A percentile compares a stretch with the other conserved stretches of the same genome.
phyloP scores from a whole-genome alignment of 1,284 basidiomycete genomes.

The Ceratobasidium sp. region DNA sequence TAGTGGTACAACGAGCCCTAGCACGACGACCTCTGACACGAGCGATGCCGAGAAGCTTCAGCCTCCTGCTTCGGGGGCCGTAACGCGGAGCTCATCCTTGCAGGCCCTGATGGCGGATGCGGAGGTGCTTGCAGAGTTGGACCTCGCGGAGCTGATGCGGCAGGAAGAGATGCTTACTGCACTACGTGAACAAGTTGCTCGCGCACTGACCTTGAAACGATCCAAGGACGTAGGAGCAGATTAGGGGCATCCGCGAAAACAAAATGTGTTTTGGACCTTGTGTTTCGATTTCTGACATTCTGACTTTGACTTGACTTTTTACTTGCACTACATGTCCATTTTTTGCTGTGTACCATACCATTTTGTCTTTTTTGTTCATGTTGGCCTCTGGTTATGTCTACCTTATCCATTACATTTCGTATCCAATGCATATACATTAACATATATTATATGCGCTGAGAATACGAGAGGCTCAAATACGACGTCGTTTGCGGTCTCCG shows the following conservation, averaged over 20 bases:
- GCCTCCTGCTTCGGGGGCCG: neutral
- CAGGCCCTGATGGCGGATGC: slow-evolving; percentile 31
- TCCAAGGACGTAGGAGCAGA: neutral
- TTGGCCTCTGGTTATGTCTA: neutral
- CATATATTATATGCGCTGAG: slow-evolving; percentile 7
- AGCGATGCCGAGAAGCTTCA: neutral
- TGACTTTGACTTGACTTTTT: neutral
- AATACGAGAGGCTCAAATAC: neutral
- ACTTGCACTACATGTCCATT: neutral
- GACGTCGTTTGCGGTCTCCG: slow-evolving; percentile 22
- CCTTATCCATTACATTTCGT: slow-evolving; percentile 6
- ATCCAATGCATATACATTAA: slow-evolving; percentile 25
- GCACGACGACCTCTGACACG: neutral
- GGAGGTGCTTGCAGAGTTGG: slow-evolving; percentile 29
- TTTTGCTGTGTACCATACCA: slow-evolving; percentile 13
- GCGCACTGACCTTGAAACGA: slow-evolving; percentile 19
- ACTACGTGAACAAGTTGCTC: slow-evolving; percentile 26
- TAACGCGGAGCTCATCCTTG: slow-evolving; percentile 20
- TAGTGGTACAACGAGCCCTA: neutral
- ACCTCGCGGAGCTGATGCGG: slow-evolving; percentile 22
- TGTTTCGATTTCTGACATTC: neutral
- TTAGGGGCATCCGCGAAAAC: too few species aligned
- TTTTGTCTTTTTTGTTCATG: neutral
- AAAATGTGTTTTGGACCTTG: neutral
- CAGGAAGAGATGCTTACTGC: slow-evolving; percentile 38